Conservation (phyloP, 768 basidiomycete genomes). For the Mycena polygramma region DNA sequence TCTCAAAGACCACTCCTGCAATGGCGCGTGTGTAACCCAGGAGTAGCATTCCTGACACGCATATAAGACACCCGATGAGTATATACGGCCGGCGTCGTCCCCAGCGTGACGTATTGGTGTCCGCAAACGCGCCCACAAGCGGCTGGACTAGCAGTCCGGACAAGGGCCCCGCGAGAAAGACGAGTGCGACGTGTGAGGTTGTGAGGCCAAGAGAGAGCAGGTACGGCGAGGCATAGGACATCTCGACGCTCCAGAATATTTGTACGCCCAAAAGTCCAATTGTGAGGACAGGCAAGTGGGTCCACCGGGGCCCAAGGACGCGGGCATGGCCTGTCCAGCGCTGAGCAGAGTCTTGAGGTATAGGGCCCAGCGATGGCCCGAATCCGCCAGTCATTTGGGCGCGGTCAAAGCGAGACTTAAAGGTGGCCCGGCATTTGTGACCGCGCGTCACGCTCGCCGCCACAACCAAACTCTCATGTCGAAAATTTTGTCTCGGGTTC, state of each 20-base stretch:
- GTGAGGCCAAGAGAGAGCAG: conserved; percentile 91
- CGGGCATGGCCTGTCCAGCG: conserved; percentile 65
- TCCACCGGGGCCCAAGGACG: conserved; percentile 77
- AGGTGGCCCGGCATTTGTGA: not conserved
- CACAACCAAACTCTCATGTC: not conserved
- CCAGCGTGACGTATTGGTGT: conserved; percentile 84
- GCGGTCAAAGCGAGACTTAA: conserved; percentile 3
- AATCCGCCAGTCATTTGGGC: conserved; percentile 31
- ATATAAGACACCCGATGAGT: conserved; percentile 73
- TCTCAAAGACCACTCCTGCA: conserved; percentile 60
- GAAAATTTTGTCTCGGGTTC: not conserved
- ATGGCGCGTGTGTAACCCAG: conserved; percentile 86
- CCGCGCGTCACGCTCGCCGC: not conserved
- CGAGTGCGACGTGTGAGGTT: conserved; percentile 90
- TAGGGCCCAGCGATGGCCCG: conserved; percentile 14
- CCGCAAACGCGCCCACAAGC: conserved; percentile 81
- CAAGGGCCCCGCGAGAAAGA: conserved; percentile 93
- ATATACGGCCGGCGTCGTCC: conserved; percentile 92
- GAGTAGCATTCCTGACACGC: conserved; percentile 81
- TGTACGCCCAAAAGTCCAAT: conserved; percentile 87
- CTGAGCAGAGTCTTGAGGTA: not conserved
- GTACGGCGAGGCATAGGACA: conserved; percentile 94
- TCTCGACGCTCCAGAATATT: conserved; percentile 95
- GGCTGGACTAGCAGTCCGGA: conserved; percentile 94
- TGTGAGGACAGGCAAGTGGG: conserved; percentile 77